phyloP scores from a whole-genome alignment of 2,329 filamentous ascomycete genomes.

The Talaromyces sp. region DNA sequence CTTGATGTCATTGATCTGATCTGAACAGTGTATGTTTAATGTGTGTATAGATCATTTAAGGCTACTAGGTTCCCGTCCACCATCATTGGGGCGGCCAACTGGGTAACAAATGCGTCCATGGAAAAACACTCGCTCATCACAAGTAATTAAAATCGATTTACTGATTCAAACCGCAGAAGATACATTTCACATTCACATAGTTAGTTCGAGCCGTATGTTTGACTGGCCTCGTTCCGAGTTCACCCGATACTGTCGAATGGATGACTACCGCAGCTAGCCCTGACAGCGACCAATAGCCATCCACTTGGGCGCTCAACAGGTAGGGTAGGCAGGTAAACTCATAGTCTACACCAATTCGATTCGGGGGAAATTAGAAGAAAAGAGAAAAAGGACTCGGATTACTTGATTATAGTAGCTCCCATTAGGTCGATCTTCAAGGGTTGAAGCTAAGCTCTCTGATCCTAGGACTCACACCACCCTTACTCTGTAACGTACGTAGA shows the following conservation, averaged over 20 bases:
- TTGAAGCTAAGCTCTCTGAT: slow-evolving; percentile 27
- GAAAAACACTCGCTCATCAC: neutral
- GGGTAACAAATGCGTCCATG: neutral
- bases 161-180: neutral
- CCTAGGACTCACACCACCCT: slow-evolving; percentile 62
- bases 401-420: slow-evolving; percentile 11
- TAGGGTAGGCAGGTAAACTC: neutral
- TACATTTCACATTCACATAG: neutral
- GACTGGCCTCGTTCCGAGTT: neutral
- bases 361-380: neutral
- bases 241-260: neutral
- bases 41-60: neutral
- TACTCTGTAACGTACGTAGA: slow-evolving; percentile 71
- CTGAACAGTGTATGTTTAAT: neutral
- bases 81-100: too few species aligned
- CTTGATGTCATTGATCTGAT: neutral
- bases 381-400: neutral
- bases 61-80: too few species aligned
- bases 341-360: neutral
- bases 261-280: neutral
- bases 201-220: neutral
- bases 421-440: neutral
- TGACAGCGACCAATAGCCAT: neutral
- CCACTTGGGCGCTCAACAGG: neutral
- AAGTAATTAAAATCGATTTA: neutral